A percentile compares a stretch with the other conserved stretches of the same genome.
Evolutionary conservation across 371 early-diverging fungal species (phyloP).

Genomic region (Mucor racemosus): DNA sequence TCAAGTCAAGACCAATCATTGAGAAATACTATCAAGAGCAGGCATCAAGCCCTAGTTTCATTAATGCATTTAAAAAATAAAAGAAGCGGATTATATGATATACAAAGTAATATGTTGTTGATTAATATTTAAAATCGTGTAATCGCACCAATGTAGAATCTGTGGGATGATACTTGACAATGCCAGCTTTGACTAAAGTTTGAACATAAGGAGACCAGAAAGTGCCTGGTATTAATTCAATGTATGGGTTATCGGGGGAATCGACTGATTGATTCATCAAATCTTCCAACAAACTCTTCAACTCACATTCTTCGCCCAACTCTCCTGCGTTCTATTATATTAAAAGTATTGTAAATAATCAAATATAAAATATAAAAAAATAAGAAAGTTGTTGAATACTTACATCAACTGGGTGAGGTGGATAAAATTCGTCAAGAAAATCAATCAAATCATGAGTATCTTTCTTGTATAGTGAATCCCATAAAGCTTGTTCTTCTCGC

Average conservation of each 20-base stretch:
- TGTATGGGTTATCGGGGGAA: conserved; percentile 53
- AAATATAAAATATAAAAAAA: too few relatives aligned
- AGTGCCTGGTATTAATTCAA: conserved; percentile 43
- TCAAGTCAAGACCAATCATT: neutral
- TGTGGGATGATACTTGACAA: conserved; percentile 60
- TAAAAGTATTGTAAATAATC: conserved; percentile 1
- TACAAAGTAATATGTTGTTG: neutral
- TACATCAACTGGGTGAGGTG: conserved; percentile 53
- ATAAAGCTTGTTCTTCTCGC: conserved; percentile 1
- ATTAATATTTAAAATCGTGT: conserved; percentile 38
- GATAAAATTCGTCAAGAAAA: conserved; percentile 53
- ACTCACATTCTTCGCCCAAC: conserved; percentile 31
- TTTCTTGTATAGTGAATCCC: conserved; percentile 9
- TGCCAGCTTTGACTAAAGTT: conserved; percentile 55
- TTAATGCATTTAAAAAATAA: conserved; percentile 13
- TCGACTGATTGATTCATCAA: conserved; percentile 59
- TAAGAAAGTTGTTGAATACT: neutral
- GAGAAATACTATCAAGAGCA: conserved; percentile 15
- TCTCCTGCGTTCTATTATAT: conserved; percentile 14
- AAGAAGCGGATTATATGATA: neutral
- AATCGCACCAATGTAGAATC: conserved; percentile 50
- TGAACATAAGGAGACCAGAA: conserved; percentile 65
- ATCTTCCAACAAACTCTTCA: conserved; percentile 47
- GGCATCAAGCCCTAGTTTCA: conserved; percentile 9
- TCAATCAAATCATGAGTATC: conserved; percentile 39